Evolutionary conservation across 108 stramenopile genomes (phyloP), one percentile per base, ranked within the genome.

Genomic region (Bacterosira constricta): DNA sequence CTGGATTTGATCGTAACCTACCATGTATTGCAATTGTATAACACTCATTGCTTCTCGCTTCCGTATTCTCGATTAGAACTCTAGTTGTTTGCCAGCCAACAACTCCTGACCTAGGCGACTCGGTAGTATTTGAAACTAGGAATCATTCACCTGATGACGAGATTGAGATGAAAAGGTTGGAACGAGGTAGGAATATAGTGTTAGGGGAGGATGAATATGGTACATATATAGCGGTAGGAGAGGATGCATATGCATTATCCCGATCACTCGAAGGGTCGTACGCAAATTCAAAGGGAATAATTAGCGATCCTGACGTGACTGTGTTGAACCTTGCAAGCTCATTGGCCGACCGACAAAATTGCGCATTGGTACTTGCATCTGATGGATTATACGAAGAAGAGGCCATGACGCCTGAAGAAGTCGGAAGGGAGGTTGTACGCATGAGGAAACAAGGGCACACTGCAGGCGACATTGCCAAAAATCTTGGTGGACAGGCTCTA

Each of bases 301-400:
- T 86, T 0, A 84, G 81, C 60, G 86, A 87, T 45, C 73, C 86
- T 13, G 86, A 88, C 59, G 55, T 92, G 3, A 55, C 80, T 10
- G 69, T 44, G 8, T 18, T 83, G 8, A 13, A 69, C 26, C 46
- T 76, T 9, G 25, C 64, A 5, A 21, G 70, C 13, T 42, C 70
- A 44, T 23, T 66, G 10, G 74, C 75, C 0, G 54, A 67, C 30
- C 49, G 79, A 26, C 85, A 80, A 32, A 35, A 77, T 23, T 73
- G 81, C 29, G 46, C 79, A 13, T 45, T 83, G 17, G 69, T 92
- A 3, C 46, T 83, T 9, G 86, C 91, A 10, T 77, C 76, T 10
- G 91, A 92, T 83, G 91, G 91, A 34, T 38, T 92, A 12, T 92
- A 85, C 80, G 87, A 89, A n/a, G n/a, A n/a, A n/a, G n/a, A n/a